Conservation (phyloP, 2,329 filamentous ascomycete genomes). For the Corinectria fuckeliana region DNA sequence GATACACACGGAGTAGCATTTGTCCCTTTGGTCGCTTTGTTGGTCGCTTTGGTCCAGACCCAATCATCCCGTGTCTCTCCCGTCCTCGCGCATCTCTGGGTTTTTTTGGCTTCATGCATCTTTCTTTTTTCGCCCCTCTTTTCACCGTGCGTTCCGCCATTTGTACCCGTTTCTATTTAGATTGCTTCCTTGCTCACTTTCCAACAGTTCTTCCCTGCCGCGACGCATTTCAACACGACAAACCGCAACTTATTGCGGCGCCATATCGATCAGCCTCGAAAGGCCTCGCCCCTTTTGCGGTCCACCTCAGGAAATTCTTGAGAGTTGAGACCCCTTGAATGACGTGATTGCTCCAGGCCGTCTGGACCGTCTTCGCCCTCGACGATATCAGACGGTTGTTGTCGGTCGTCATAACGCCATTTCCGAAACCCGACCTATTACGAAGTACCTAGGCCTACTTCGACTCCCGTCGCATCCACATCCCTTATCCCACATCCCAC, state of each 20-base stretch:
- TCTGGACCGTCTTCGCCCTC: constrained; percentile 17
- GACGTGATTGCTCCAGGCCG: constrained; percentile 22
- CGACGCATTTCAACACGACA: constrained; percentile 21
- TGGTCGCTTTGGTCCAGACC: constrained; percentile 8
- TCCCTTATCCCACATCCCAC: neutral
- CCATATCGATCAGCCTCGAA: constrained; percentile 17
- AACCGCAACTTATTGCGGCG: neutral
- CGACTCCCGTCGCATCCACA: constrained; percentile 8
- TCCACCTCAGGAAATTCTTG: neutral
- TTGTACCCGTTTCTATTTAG: constrained; percentile 4
- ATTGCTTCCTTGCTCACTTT: constrained; percentile 10
- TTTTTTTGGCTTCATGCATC: constrained; percentile 13
- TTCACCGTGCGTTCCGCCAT: constrained; percentile 12
- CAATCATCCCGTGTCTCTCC: constrained; percentile 20
- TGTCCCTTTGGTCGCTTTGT: neutral
- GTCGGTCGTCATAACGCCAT: constrained; percentile 23
- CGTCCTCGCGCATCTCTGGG: constrained; percentile 30
- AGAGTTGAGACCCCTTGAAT: constrained; percentile 16
- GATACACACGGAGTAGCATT: neutral
- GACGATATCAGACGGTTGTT: constrained; percentile 10
- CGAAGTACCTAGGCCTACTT: constrained; percentile 4
- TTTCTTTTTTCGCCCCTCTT: constrained; percentile 17
- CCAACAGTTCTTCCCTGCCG: constrained; percentile 4
- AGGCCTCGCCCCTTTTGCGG: neutral
- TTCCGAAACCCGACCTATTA: constrained; percentile 27